Percentiles rank a stretch among this genome's conserved stretches.
Conservation (phyloP, 2,329 filamentous ascomycete species). For the Madurella fahalii region DNA sequence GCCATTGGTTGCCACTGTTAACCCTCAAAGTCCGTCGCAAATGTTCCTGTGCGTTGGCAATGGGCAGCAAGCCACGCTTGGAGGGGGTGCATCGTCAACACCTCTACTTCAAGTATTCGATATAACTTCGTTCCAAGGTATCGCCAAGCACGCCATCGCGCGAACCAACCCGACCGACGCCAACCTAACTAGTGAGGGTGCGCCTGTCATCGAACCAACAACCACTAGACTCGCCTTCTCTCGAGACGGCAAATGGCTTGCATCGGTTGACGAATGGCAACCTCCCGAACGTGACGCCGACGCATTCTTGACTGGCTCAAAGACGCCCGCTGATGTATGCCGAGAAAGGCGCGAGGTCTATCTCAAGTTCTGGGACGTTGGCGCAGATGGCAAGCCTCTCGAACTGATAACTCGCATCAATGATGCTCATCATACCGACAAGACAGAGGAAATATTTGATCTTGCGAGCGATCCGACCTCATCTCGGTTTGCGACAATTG, state of each 20-base stretch:
- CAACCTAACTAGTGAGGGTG: conserved; percentile 68
- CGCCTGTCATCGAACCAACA: conserved; percentile 70
- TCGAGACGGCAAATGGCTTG: conserved; percentile 81
- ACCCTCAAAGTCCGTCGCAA: conserved; percentile 58
- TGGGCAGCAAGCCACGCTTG: conserved; percentile 52
- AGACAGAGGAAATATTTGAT: conserved; percentile 61
- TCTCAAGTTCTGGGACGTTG: conserved; percentile 85
- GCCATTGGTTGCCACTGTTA: conserved; percentile 58
- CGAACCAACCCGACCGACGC: conserved; percentile 82
- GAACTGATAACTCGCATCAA: conserved; percentile 80
- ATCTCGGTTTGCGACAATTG: conserved; percentile 77
- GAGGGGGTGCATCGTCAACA: conserved; percentile 47
- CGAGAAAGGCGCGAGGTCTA: conserved; percentile 65
- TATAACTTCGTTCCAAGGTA: conserved; percentile 69
- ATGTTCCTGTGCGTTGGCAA: conserved; percentile 66
- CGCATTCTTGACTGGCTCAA: conserved; percentile 45
- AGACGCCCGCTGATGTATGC: conserved; percentile 39
- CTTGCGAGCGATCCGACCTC: conserved; percentile 66
- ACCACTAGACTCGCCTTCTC: conserved; percentile 73
- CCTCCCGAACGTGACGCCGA: conserved; percentile 67
- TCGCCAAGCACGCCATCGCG: conserved; percentile 83
- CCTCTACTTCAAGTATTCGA: conserved; percentile 80
- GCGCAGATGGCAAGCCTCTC: conserved; percentile 55
- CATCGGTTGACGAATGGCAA: conserved; percentile 86
- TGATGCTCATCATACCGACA: conserved; percentile 64